Evolutionary conservation across 805 yeast species (phyloP), one percentile per base, ranked within the genome.

Genomic region (Candida hispaniensis): DNA sequence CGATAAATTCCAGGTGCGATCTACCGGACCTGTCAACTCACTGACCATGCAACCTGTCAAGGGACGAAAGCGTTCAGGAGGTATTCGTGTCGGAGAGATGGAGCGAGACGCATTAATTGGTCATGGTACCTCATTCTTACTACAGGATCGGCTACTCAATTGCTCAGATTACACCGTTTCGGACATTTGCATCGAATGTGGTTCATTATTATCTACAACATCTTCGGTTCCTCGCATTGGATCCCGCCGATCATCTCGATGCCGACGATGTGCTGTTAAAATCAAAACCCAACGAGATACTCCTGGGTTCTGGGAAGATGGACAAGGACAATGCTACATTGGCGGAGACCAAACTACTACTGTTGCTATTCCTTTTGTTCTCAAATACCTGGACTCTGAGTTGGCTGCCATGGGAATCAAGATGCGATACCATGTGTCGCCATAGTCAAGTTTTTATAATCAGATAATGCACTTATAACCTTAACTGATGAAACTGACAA

Each of bases 1-100:
- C 67, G 98, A 91, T 58, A 91, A 91, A 71, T 91, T 85, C 80
- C 98, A 91, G 66, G 98, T 91, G 34, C 79, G 98, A 64, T 82
- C 96, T 4, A 91, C 98, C 11, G 98, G 98, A 55, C 97, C 97
- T 5, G 97, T 91, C 16, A 88, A 88, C 60, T 73, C 91, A 21
- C 70, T 91, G 56, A 91, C 97, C 11, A 85, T 88, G 96, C 98
- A 91, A 69, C 98, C 98, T 24, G 98, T 91, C 39, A 91, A 91
- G 65, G 98, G 98, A 52, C 79, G 98, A 66, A 91, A 91, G 76
- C 75, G 97, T 65, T 75, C 79, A 46, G 98, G 98, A 63, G 98
- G 98, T 79, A 91, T 91, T 49, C 93, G 98, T 70, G 93, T 91
- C 23, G 98, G 98, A 59, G 98, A 91, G 61, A 91, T 91, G 98